Percentiles rank a stretch among this genome's conserved stretches.
Conservation (phyloP, 177 flowering plant genomes). For the Vitis hybrid region DNA sequence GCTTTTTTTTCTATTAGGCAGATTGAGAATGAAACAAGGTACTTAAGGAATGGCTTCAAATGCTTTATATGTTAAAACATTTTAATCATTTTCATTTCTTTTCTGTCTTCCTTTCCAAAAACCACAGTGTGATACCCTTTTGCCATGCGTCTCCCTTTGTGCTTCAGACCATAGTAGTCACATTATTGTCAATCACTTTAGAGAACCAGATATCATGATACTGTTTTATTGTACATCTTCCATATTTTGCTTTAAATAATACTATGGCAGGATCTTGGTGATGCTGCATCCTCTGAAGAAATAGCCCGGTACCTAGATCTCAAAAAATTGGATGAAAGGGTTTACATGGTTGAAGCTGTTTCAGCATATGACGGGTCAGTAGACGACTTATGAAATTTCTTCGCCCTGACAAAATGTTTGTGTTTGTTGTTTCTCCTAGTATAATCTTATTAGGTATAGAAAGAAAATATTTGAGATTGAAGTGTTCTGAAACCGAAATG, state of each 20-base stretch:
- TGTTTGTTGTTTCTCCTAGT: no score
- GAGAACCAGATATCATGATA: no score
- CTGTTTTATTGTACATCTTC: no score
- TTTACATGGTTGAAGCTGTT: constrained; percentile 84
- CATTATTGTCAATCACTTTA: no score
- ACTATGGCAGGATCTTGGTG: constrained; percentile 68
- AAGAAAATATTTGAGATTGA: no score
- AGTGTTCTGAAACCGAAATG: neutral
- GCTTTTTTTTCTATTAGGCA: no score
- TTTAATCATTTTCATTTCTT: no score
- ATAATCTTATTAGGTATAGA: no score
- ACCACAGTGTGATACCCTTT: neutral
- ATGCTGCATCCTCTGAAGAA: constrained; percentile 86
- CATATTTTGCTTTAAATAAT: neutral
- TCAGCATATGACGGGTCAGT: constrained; percentile 91
- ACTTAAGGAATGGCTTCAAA: neutral
- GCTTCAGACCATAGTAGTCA: neutral
- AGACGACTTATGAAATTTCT: neutral
- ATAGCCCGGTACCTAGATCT: constrained; percentile 83
- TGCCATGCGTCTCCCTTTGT: neutral
- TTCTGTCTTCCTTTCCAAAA: no score
- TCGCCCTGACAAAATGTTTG: no score
- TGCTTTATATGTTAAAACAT: no score
- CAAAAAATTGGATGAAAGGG: constrained; percentile 89
- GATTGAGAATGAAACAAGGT: neutral